Conservation (phyloP, 2,329 filamentous ascomycete genomes). For the Leptodontidium sp. region DNA sequence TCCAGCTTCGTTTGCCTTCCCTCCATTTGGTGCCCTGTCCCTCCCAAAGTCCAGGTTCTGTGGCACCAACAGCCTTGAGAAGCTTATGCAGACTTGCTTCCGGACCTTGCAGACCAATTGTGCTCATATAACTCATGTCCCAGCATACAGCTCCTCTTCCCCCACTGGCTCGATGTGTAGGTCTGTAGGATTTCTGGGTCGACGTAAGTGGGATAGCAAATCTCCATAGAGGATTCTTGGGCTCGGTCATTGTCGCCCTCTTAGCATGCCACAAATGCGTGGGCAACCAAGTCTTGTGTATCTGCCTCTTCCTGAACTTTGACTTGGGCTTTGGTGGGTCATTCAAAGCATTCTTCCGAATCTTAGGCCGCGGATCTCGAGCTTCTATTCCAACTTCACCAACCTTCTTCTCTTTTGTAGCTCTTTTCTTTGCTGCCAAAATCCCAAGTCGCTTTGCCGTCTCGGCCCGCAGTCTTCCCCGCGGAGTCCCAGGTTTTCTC, state of each 20-base stretch:
- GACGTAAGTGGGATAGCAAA: slow-evolving; percentile 87
- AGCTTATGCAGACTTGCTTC: slow-evolving; percentile 70
- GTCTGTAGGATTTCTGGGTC: slow-evolving; percentile 87
- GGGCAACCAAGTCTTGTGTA: slow-evolving; percentile 91
- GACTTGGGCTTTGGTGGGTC: slow-evolving; percentile 65
- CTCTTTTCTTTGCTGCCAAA: slow-evolving; percentile 64
- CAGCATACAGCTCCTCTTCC: slow-evolving; percentile 82
- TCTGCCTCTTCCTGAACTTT: slow-evolving; percentile 85
- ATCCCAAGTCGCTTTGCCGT: slow-evolving; percentile 75
- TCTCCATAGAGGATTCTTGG: slow-evolving; percentile 84
- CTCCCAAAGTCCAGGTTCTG: slow-evolving; percentile 67
- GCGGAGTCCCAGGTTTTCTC: slow-evolving; percentile 66
- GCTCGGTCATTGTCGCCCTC: slow-evolving; percentile 84
- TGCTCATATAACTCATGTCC: slow-evolving; percentile 95
- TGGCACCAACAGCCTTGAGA: slow-evolving; percentile 70
- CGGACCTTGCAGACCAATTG: slow-evolving; percentile 78
- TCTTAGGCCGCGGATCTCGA: slow-evolving; percentile 65
- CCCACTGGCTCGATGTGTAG: slow-evolving; percentile 82
- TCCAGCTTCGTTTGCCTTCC: slow-evolving; percentile 63
- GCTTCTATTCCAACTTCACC: slow-evolving; percentile 48
- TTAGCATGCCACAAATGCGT: slow-evolving; percentile 96
- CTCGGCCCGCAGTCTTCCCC: slow-evolving; percentile 72
- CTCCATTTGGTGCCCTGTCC: slow-evolving; percentile 76
- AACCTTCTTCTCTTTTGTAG: slow-evolving; percentile 49
- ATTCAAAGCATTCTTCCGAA: slow-evolving; percentile 75